These are phyloP conservation scores for Extremus antarcticus DNA, from an alignment of 495 filamentous ascomycete species.

Conservation along the genomic window DNA sequence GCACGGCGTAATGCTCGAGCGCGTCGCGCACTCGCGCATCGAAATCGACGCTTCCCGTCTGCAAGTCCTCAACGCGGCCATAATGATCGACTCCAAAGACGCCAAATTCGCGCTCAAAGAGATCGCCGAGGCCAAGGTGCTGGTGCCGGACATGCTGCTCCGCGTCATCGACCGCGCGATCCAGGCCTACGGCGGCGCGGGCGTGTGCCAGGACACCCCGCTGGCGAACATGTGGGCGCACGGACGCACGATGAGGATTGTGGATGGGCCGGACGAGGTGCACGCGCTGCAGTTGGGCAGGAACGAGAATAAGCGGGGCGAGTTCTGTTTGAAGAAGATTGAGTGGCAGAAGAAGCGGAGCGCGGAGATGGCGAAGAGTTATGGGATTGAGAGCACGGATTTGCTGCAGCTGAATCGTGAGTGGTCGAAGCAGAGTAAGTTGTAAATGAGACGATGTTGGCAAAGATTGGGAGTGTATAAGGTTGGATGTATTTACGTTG, in stretches of 20 bases:
- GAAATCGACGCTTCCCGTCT: conserved; percentile 35
- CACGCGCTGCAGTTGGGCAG: conserved; percentile 32
- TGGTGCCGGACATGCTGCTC: conserved; percentile 28
- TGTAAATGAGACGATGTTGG: conserved; percentile 16
- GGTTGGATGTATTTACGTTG: too few species aligned
- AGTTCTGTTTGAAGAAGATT: conserved; percentile 24
- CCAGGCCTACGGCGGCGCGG: conserved; percentile 34
- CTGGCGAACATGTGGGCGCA: conserved; percentile 27
- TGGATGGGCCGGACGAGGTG: conserved; percentile 36
- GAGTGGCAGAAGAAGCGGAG: conserved; percentile 30
- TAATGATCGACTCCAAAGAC: conserved; percentile 33
- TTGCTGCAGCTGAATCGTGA: conserved; percentile 26
- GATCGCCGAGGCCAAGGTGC: conserved; percentile 36
- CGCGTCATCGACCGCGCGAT: conserved; percentile 33
- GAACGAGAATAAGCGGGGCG: conserved; percentile 35
- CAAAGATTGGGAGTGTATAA: too few species aligned
- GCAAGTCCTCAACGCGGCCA: conserved; percentile 32
- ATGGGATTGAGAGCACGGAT: conserved; percentile 30
- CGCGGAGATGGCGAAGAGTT: conserved; percentile 25
- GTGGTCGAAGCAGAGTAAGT: conserved; percentile 17
- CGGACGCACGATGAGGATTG: conserved; percentile 26
- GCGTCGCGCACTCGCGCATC: conserved; percentile 29
- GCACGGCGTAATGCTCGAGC: conserved; percentile 36
- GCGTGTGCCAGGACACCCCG: conserved; percentile 29
- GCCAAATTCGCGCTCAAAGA: conserved; percentile 36